phyloP scores from a whole-genome alignment of 1,284 basidiomycete species.

The Puccinia brachypodii region DNA sequence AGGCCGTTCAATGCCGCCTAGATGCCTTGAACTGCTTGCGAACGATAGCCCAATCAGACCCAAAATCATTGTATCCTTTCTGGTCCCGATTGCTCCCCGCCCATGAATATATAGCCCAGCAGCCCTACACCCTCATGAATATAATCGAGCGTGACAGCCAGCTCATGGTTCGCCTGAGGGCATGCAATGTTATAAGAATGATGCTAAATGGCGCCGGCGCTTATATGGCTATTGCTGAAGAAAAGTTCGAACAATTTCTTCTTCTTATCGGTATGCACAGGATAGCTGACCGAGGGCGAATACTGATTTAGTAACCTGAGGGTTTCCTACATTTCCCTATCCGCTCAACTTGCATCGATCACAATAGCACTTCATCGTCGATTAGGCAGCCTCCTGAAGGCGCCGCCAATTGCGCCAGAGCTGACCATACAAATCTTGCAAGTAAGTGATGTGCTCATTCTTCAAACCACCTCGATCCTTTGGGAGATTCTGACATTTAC shows the following conservation, averaged over 20 bases:
- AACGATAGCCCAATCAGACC: conserved; percentile 34
- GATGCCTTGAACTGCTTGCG: conserved; percentile 34
- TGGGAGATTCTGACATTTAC: neutral
- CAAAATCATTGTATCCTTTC: conserved; percentile 45
- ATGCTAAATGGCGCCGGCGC: conserved; percentile 20
- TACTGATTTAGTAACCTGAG: conserved; percentile 23
- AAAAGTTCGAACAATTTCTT: conserved; percentile 5
- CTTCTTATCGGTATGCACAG: neutral
- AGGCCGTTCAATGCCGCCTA: conserved; percentile 35
- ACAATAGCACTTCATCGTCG: conserved; percentile 39
- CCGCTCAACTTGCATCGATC: conserved; percentile 42
- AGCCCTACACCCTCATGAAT: conserved; percentile 36
- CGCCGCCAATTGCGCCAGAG: neutral
- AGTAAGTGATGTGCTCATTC: neutral
- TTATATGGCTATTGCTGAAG: conserved; percentile 42
- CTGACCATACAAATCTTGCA: conserved; percentile 28
- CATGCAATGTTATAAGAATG: conserved; percentile 7
- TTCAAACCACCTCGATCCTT: neutral
- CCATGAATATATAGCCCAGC: conserved; percentile 21
- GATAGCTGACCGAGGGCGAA: neutral
- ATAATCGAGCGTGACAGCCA: conserved; percentile 40
- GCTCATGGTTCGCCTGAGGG: conserved; percentile 38
- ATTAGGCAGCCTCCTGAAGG: conserved; percentile 18
- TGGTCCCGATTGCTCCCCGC: conserved; percentile 43
- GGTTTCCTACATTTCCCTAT: conserved; percentile 43